These are phyloP conservation scores for Ophiostoma piceae DNA, from an alignment of 2,329 filamentous ascomycete species.

Conservation along the genomic window DNA sequence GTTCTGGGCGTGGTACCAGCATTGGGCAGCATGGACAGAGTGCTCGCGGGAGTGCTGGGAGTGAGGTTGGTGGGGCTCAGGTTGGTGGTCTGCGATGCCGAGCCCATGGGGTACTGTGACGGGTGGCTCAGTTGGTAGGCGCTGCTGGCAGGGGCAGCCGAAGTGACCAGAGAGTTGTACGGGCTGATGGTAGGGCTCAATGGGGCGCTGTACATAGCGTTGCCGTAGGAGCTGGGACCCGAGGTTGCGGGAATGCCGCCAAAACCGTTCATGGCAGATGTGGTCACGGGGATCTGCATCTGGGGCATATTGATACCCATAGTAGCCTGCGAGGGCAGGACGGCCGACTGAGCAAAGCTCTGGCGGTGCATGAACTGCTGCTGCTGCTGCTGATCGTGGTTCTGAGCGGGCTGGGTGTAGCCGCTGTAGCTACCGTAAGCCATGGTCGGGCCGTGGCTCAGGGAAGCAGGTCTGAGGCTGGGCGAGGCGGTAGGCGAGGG, in stretches of 20 bases:
- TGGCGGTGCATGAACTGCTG: neutral
- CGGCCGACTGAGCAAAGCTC: neutral
- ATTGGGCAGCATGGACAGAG: neutral
- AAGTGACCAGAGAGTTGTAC: neutral
- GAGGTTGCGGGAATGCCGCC: neutral
- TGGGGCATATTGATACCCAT: neutral
- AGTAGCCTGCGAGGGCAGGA: conserved; percentile 3
- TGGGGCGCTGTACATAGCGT: neutral
- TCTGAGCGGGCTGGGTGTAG: neutral
- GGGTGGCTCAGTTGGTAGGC: neutral
- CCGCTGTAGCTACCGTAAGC: neutral
- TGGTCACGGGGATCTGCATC: neutral
- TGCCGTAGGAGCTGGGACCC: neutral
- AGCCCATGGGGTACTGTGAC: neutral
- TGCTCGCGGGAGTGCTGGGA: neutral
- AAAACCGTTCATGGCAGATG: neutral
- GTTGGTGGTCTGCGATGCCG: neutral
- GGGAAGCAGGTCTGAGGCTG: neutral
- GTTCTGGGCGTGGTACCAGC: neutral
- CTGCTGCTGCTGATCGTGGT: conserved; percentile 6
- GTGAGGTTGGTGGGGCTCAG: neutral
- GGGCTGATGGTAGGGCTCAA: neutral
- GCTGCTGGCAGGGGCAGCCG: neutral
- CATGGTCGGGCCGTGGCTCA: neutral
- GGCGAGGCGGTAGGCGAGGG: conserved; percentile 13